Evolutionary conservation across 306 rosid genomes (phyloP).

Genomic region (Cicer pinnatifidum): DNA sequence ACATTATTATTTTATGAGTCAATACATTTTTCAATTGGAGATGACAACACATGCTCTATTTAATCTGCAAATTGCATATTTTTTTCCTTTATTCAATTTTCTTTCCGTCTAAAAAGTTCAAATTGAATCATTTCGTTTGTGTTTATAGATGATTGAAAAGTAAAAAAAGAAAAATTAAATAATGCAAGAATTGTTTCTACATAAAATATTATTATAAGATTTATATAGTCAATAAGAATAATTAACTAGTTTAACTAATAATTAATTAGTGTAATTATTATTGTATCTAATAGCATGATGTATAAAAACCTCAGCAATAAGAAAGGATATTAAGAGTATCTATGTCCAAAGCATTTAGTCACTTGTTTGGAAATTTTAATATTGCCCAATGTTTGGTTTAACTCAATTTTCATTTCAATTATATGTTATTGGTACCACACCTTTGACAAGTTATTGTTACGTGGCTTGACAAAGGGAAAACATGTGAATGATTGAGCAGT

Average conservation of each 20-base stretch:
- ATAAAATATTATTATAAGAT: too few relatives aligned
- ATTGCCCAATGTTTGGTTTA: too few relatives aligned
- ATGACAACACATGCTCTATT: neutral
- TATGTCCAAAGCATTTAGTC: slow-evolving; percentile 30
- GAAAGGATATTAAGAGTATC: neutral
- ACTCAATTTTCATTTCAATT: too few relatives aligned
- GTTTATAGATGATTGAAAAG: neutral
- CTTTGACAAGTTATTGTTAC: too few relatives aligned
- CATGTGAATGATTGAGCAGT: slow-evolving; percentile 31
- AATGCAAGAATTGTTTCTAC: too few relatives aligned
- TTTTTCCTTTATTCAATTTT: neutral
- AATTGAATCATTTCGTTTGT: slow-evolving; percentile 2
- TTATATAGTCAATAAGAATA: too few relatives aligned
- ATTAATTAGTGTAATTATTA: too few relatives aligned
- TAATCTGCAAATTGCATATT: neutral
- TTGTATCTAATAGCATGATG: neutral
- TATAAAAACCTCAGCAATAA: neutral
- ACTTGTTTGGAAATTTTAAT: neutral
- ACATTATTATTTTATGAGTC: neutral
- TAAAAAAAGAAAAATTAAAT: too few relatives aligned
- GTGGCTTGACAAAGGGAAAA: slow-evolving; percentile 7
- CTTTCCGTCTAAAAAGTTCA: slow-evolving; percentile 6
- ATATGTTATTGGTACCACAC: too few relatives aligned
- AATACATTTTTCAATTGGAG: slow-evolving; percentile 16
- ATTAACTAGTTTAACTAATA: too few relatives aligned